Base-by-base conservation (phyloP, 306 rosid genomes). In the Inga oerstediana region DNA sequence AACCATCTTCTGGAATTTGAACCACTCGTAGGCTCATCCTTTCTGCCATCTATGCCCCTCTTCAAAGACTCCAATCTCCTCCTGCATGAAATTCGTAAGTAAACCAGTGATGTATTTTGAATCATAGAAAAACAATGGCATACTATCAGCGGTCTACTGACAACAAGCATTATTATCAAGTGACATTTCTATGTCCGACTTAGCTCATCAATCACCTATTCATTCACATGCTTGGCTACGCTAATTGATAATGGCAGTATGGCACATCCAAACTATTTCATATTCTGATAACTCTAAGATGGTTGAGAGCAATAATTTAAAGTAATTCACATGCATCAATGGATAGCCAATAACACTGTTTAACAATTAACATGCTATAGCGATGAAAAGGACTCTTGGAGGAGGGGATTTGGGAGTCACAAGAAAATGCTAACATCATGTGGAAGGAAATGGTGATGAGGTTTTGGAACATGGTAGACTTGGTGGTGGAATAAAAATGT, bases 51-150 rank as follows among this genome's bases (percentile, higher is more conserved):
- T 73, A 96, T 87, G 76, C 99, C 97, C 79, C 86, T 89, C 84
- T 91, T 96, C 81, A 96, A 83, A 80, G 88, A 88, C 81, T 93
- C 92, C 90, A 93, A 82, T 84, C 97, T 89, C 83, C 87, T 91
- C 84, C 98, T 93, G 90, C 88, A 84, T 56, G n/a, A 75, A 58
- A 86, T 52, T 48, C 24, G 72, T 15, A 78, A 35, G 43, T 76
- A 32, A 54, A 73, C 15, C 67, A 79, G 74, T 67, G 65, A 85
- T 64, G 80, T 43, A 77, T 72, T 52, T 64, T 61, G 67, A 76
- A 70, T 51, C 43, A 59, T 13, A 78, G 17, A 70, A 49, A 37
- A 27, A 48, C 37, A 45, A 24, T 71, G 16, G 76, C 45, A 87
- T 44, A 16, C 11, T 10, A 68, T 51, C 54, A 71, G 37, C 32